Conservation (phyloP, 2,329 filamentous ascomycete genomes). For the Botrytis galanthina region DNA sequence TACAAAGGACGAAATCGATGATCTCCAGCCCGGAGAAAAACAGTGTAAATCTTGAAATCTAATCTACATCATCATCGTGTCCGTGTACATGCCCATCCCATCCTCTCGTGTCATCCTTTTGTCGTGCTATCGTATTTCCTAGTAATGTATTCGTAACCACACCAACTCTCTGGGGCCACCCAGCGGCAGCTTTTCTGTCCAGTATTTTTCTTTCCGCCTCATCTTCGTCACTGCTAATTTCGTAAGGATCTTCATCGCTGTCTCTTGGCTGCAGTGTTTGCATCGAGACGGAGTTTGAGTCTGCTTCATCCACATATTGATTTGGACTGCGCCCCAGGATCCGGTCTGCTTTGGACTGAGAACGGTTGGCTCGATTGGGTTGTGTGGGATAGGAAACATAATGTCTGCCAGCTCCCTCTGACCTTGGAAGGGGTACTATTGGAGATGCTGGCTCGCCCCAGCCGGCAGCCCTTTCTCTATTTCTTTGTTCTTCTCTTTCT, state of each 20-base stretch:
- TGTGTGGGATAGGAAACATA: conserved; percentile 32
- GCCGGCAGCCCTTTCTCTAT: conserved; percentile 63
- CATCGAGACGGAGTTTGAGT: conserved; percentile 33
- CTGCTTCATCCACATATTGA: conserved; percentile 33
- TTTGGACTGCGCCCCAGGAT: conserved; percentile 38
- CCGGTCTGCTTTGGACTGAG: conserved; percentile 39
- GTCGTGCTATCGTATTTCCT: conserved; percentile 36
- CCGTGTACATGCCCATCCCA: conserved; percentile 34
- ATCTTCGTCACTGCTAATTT: conserved; percentile 37
- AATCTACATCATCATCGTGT: conserved; percentile 19
- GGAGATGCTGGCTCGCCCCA: conserved; percentile 52
- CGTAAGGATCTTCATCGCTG: conserved; percentile 34
- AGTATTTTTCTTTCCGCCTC: conserved; percentile 29
- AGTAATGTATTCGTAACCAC: conserved; percentile 37
- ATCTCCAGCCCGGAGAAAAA: not conserved
- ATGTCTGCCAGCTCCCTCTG: conserved; percentile 35
- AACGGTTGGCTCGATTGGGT: conserved; percentile 16
- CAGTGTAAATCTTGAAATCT: not conserved
- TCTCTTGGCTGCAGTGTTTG: conserved; percentile 31
- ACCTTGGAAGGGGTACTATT: conserved; percentile 19
- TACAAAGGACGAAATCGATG: not conserved
- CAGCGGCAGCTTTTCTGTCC: conserved; percentile 30
- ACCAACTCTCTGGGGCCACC: conserved; percentile 36
- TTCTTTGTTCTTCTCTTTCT: conserved; percentile 59
- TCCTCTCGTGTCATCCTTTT: conserved; percentile 34